Evolutionary conservation across 768 basidiomycete genomes (phyloP).

Genomic region (Tremella mesenterica): DNA sequence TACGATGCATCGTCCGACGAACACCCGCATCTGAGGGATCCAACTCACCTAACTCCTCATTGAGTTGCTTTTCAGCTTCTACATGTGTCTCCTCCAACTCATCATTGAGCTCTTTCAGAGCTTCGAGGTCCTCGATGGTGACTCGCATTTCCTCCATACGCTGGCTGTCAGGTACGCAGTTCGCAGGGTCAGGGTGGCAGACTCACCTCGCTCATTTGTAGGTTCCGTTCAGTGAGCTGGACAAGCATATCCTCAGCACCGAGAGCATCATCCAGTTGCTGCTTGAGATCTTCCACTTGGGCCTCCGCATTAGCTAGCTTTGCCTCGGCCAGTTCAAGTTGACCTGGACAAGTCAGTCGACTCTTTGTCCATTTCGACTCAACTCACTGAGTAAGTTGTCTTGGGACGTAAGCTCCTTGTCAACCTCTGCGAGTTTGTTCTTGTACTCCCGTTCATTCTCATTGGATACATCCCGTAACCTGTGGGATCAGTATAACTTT

Average conservation of each 20-base stretch:
- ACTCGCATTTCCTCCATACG: slow-evolving; percentile 97
- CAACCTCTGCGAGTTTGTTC: slow-evolving; percentile 71
- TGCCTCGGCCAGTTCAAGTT: slow-evolving; percentile 68
- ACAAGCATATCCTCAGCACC: slow-evolving; percentile 96
- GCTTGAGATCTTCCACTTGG: slow-evolving; percentile 86
- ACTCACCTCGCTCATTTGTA: slow-evolving; percentile 79
- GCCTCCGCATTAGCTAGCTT: slow-evolving; percentile 80
- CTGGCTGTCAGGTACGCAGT: slow-evolving; percentile 44
- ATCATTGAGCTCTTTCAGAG: slow-evolving; percentile 89
- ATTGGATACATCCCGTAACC: slow-evolving; percentile 76
- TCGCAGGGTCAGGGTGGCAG: neutral
- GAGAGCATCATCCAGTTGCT: slow-evolving; percentile 87
- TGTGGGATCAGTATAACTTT: slow-evolving; percentile 33
- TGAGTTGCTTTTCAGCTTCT: slow-evolving; percentile 82
- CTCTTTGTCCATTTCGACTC: neutral
- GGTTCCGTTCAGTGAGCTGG: slow-evolving; percentile 85
- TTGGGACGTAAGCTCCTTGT: slow-evolving; percentile 68
- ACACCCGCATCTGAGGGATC: too few species aligned
- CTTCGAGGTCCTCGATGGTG: slow-evolving; percentile 90
- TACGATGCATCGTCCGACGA: slow-evolving; percentile 1
- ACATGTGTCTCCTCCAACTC: slow-evolving; percentile 94
- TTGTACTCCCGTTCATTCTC: slow-evolving; percentile 82
- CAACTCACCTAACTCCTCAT: slow-evolving; percentile 72
- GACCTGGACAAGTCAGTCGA: slow-evolving; percentile 49
- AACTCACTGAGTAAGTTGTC: slow-evolving; percentile 72